Percentiles rank a stretch among this genome's conserved stretches.
Conservation (phyloP, 495 filamentous ascomycete genomes). For the Penicillium robsamsonii region DNA sequence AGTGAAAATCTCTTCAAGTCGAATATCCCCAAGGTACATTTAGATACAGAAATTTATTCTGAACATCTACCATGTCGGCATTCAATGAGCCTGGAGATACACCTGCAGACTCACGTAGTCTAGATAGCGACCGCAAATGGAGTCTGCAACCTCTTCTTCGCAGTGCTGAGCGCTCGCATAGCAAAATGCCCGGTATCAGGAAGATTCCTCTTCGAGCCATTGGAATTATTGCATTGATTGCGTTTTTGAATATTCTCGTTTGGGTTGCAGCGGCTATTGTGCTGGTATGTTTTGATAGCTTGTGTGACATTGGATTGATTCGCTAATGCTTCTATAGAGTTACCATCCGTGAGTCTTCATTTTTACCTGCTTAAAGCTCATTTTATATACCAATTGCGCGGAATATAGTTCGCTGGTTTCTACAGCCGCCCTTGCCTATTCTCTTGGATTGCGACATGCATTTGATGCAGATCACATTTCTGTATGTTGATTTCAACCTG, state of each 20-base stretch:
- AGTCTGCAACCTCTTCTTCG: conserved; percentile 32
- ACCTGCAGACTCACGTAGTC: conserved; percentile 10
- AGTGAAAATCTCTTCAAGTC: background rate
- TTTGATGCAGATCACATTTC: conserved; percentile 96
- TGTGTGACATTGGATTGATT: background rate
- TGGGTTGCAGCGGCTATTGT: conserved; percentile 75
- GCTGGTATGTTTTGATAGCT: conserved; percentile 43
- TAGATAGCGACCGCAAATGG: conserved; percentile 32
- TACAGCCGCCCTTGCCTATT: conserved; percentile 80
- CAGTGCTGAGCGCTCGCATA: conserved; percentile 43
- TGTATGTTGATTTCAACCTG: conserved; percentile 29
- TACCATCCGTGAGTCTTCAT: conserved; percentile 37
- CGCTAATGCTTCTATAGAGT: conserved; percentile 24
- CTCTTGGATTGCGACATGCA: conserved; percentile 87
- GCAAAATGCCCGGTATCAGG: conserved; percentile 47
- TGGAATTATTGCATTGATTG: conserved; percentile 63
- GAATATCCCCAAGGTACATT: too few species aligned
- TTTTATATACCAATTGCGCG: background rate
- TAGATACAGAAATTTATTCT: background rate
- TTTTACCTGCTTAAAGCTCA: background rate
- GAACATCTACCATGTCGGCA: conserved; percentile 4
- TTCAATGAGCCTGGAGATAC: background rate
- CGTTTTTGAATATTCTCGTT: conserved; percentile 63
- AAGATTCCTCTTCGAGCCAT: conserved; percentile 65
- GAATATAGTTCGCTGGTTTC: conserved; percentile 55